Base-by-base conservation (phyloP, 2,329 filamentous ascomycete species). In the Eutypa lata region DNA sequence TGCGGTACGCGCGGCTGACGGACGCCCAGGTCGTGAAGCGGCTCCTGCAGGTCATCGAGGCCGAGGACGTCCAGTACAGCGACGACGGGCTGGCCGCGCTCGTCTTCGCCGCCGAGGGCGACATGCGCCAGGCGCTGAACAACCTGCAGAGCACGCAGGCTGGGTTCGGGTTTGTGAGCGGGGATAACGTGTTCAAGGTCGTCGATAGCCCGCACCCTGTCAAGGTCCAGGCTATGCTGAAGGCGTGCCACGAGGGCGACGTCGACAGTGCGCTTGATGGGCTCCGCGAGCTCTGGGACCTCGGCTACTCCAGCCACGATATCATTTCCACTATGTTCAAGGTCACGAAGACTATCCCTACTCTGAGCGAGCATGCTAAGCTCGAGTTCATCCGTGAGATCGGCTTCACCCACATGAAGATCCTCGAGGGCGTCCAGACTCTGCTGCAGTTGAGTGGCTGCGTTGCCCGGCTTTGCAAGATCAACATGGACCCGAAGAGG, bases 291-390 rank as follows among this genome's bases (percentile, higher is more conserved):
- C 79, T 99, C 42, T 99, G 94, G 93, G 85, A 88, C 55, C 76
- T 97, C 55, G 94, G 94, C 14, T 99, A 99, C 75, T 96, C 91
- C n/a, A 95, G 91, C 63, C 93, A 99, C 75, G 94, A 99, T 71
- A 96, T 99, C 63, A 95, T 99, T 71, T 95, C 89, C 74, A 99
- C 93, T 56, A 99, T 99, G 94, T 97, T 99, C 79, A 87, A 88
- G 66, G 94, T 99, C 55, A 97, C 94, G 45, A 99, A 97, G 78
- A 95, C 91, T 1, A 91, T 97, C 54, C 89, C 90, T 2, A 91
- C 88, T 1, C 76, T 99, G 52, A 94, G 91, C 61, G 94, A 99
- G 73, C 91, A 97, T 71, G 86, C 91, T 16, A 97, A 97, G 76
- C 78, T 99, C 56, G 93, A 97, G 69, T 99, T 97, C 64, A 96